phyloP scores from a whole-genome alignment of 306 rosid species.

The Quercus ilex region DNA sequence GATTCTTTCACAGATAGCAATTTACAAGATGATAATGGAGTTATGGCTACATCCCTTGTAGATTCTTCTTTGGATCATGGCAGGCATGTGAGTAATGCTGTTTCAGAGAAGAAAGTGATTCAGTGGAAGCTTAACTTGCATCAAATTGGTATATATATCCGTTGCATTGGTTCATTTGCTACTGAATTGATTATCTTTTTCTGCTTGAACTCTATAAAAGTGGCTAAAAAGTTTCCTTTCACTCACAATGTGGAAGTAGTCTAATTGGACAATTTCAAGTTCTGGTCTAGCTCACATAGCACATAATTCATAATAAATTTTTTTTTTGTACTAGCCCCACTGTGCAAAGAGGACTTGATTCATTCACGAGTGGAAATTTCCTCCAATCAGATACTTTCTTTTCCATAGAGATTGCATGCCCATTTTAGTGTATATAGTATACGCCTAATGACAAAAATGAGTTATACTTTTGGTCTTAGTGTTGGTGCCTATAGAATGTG shows the following conservation, averaged over 20 bases:
- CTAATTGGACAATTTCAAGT: background rate
- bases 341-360: constrained; percentile 8
- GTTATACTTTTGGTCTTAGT: constrained; percentile 4
- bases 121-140: constrained; percentile 78
- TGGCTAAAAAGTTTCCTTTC: constrained; percentile 15
- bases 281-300: background rate
- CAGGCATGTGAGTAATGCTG: constrained; percentile 15
- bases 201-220: constrained; percentile 3
- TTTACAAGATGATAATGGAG: background rate
- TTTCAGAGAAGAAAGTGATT: constrained; percentile 57
- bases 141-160: constrained; percentile 72
- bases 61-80: background rate
- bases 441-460: background rate
- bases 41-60: background rate
- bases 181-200: constrained; percentile 3
- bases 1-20: constrained; percentile 30
- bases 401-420: too few relatives aligned
- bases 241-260: background rate
- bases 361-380: background rate
- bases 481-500: constrained; percentile 3
- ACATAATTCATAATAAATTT: background rate
- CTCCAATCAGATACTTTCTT: too few relatives aligned
- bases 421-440: too few relatives aligned
- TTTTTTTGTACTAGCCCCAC: background rate
- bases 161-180: background rate